Conservation (phyloP, 768 basidiomycete genomes). For the Tulasnella sp. region DNA sequence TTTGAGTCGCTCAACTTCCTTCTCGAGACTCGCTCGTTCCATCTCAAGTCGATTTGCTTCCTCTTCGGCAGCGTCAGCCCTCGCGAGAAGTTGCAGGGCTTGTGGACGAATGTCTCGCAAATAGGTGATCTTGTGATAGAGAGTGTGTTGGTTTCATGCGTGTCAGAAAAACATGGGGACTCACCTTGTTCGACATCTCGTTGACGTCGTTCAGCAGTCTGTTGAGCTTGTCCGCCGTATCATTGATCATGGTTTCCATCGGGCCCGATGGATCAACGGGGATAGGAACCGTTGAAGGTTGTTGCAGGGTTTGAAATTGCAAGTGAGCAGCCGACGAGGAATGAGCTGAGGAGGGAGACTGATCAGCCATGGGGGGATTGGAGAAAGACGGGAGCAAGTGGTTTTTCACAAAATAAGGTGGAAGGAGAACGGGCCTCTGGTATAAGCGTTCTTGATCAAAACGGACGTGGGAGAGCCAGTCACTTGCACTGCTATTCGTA, state of each 20-base stretch:
- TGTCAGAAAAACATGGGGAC: background rate
- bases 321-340: too few relatives aligned
- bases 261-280: too few relatives aligned
- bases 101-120: conserved; percentile 8
- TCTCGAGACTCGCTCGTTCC: conserved; percentile 3
- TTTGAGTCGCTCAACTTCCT: conserved; percentile 10
- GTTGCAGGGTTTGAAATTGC: too few relatives aligned
- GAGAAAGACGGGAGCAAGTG: too few relatives aligned
- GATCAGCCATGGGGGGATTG: too few relatives aligned
- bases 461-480: too few relatives aligned
- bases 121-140: conserved; percentile 6
- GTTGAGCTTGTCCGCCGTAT: conserved; percentile 10
- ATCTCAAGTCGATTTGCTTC: conserved; percentile 11
- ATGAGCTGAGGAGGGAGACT: too few relatives aligned
- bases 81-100: conserved; percentile 7
- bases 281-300: too few relatives aligned
- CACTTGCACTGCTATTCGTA: too few relatives aligned
- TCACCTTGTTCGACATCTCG: conserved; percentile 12
- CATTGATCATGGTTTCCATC: conserved; percentile 8
- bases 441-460: too few relatives aligned
- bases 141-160: background rate
- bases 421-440: too few relatives aligned
- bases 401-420: too few relatives aligned
- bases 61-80: conserved; percentile 13
- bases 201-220: background rate